Evolutionary conservation across 2,329 filamentous ascomycete species (phyloP), one percentile per base, ranked within the genome.

Genomic region (Aspergillus pseudoglaucus): DNA sequence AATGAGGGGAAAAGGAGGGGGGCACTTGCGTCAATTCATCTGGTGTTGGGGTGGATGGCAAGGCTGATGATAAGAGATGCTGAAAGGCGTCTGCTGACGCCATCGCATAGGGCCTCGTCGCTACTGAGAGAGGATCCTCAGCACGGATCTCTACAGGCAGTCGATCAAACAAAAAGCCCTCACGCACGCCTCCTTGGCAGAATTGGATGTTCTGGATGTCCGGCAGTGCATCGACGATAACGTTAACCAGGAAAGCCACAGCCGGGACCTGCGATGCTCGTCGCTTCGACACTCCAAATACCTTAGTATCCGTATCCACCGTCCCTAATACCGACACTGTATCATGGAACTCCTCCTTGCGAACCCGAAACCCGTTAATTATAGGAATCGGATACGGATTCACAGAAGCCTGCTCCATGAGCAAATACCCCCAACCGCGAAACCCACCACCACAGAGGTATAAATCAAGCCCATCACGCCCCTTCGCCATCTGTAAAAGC

Each of bases 371-470:
- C 2, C 87, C 84, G 52, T 90, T 90, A 65, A 93, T 85, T 17
- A 85, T 83, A 0, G 88, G 81, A 22, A 95, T 86, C 0, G 90
- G 90, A 64, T 95, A 96, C 0, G 88, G 88, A 46, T 78, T 74
- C 39, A 88, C 79, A 5, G 74, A 68, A 59, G 91, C 87, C 55
- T 81, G 79, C 62, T 86, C 83, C 85, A 95, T 90, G 45, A 95
- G 76, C 61, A 95, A 83, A 66, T 88, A 94, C 6, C 90, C 90
- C 75, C 94, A 95, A 14, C 90, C 90, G 32, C 90, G 77, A 63
- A 95, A 95, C 0, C 90, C 90, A 20, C 90, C 90, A 39, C 90
- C 90, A 53, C 87, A 95, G 48, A 96, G 82, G 64, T 90, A 95
- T 7, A 95, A 74, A 30, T 85, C 81, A 48, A 90, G 75, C 4